Conservation (phyloP, 1,139 yeast genomes). For the Blastobotrys buckinghamii region DNA sequence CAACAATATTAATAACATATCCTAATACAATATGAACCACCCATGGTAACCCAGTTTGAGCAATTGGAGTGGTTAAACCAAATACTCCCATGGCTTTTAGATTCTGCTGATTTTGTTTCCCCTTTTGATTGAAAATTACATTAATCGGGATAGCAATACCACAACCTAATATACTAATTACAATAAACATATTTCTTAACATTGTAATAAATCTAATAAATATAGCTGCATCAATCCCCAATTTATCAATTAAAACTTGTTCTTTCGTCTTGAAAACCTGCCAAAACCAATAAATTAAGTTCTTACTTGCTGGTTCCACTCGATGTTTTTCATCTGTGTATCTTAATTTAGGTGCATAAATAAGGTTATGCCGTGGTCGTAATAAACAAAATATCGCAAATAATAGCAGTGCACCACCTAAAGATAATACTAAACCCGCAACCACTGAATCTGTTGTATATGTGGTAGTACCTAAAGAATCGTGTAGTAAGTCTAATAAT, state of each 20-base stretch:
- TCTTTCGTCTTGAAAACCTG: slow-evolving; percentile 25
- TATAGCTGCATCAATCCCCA: slow-evolving; percentile 37
- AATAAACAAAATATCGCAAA: slow-evolving; percentile 30
- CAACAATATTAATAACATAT: slow-evolving; percentile 28
- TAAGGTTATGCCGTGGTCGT: slow-evolving; percentile 33
- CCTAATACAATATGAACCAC: slow-evolving; percentile 34
- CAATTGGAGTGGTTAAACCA: slow-evolving; percentile 35
- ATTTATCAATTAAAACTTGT: slow-evolving; percentile 26
- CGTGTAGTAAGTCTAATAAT: slow-evolving; percentile 12
- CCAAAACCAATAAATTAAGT: slow-evolving; percentile 29
- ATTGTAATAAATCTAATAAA: slow-evolving; percentile 32
- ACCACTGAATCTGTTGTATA: slow-evolving; percentile 29
- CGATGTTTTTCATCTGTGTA: slow-evolving; percentile 19
- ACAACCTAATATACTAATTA: slow-evolving; percentile 32
- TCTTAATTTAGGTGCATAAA: slow-evolving; percentile 33
- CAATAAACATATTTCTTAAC: slow-evolving; percentile 32
- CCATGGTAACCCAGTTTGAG: slow-evolving; percentile 31
- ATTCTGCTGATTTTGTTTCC: slow-evolving; percentile 11
- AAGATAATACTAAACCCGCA: slow-evolving; percentile 32
- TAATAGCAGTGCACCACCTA: slow-evolving; percentile 32
- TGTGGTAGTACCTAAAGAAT: slow-evolving; percentile 9
- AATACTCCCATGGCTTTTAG: slow-evolving; percentile 30
- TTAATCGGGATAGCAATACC: slow-evolving; percentile 37
- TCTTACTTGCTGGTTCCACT: slow-evolving; percentile 24
- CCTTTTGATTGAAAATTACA: slow-evolving; percentile 29